Evolutionary conservation across 768 basidiomycete species (phyloP).

Genomic region (Candolleomyces aberdarensis): DNA sequence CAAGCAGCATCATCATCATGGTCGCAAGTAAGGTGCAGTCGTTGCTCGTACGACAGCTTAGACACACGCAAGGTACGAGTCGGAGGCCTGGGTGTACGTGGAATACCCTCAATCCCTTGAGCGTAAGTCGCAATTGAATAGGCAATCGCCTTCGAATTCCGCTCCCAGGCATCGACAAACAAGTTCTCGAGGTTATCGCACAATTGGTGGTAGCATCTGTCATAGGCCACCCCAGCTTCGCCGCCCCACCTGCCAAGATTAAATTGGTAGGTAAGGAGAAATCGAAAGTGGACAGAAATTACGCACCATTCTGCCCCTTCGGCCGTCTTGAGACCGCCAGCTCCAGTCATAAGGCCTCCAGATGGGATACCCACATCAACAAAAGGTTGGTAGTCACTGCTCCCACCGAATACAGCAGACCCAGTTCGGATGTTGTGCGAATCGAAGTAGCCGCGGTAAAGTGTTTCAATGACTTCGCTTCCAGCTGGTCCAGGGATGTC

Average conservation of each 20-base stretch:
- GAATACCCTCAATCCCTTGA: conserved; percentile 19
- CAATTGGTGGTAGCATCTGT: conserved; percentile 26
- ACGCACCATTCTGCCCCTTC: conserved; percentile 21
- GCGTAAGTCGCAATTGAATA: conserved; percentile 22
- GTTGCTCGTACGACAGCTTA: conserved; percentile 5
- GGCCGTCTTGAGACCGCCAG: conserved; percentile 24
- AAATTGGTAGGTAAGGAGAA: not conserved
- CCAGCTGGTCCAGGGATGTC: conserved; percentile 25
- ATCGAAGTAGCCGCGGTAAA: conserved; percentile 23
- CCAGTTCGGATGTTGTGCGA: conserved; percentile 16
- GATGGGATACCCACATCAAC: conserved; percentile 26
- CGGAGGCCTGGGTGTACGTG: conserved; percentile 1
- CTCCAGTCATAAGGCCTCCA: conserved; percentile 27
- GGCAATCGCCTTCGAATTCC: conserved; percentile 23
- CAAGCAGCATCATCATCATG: conserved; percentile 4
- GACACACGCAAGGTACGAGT: not conserved
- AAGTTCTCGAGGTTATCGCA: conserved; percentile 28
- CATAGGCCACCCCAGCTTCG: conserved; percentile 24
- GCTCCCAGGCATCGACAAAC: conserved; percentile 16
- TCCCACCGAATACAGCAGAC: conserved; percentile 20
- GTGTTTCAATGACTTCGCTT: conserved; percentile 26
- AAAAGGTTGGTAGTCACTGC: conserved; percentile 30
- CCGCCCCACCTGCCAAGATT: conserved; percentile 24
- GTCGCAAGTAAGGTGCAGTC: conserved; percentile 1
- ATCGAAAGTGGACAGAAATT: not conserved